Evolutionary conservation across 805 yeast species (phyloP), one percentile per base, ranked within the genome.

Genomic region (Grigorovia jiainica): DNA sequence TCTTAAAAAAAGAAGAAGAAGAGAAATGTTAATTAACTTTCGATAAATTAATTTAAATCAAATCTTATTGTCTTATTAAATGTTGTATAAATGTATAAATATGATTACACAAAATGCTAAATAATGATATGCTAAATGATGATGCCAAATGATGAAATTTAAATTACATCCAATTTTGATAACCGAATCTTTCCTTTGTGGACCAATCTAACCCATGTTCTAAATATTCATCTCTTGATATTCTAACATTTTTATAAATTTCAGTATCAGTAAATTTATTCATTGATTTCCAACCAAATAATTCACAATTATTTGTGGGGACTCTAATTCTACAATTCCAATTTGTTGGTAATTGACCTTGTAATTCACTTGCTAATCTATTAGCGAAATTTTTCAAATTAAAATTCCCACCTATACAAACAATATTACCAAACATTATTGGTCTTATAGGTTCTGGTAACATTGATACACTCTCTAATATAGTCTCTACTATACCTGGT

Each of bases 321-420:
- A 52, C 43, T 7, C 52, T 48, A 1, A 79, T 63, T 31, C 75
- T 65, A 6, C 83, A 79, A 30, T 70, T 72, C 79, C 89, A 81
- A 47, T 79, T 83, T 37, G 76, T 75, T 0, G 90, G 90, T 17
- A 82, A 64, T 43, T 79, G 87, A 47, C 77, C 70, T 47, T 77
- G 76, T 46, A 84, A 63, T 46, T 82, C 92, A 20, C 66, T 60
- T 0, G 68, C 55, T 11, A 92, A 58, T 41, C 98, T 65, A 8
- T 71, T 65, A 34, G 71, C 68, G 47, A 84, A 80, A 33, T 87
- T 86, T 0, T 79, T 76, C 10, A 92, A 53, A 39, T 79, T 75
- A 39, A 85, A 71, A 15, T 80, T 79, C 0, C 98, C 98, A 0
- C 99, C 98, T 1, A 79, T 75, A 9, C 87, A 66, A 16, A 78